These are phyloP conservation scores for Candida anglica DNA, from an alignment of 805 yeast species.

Conservation along the genomic window DNA sequence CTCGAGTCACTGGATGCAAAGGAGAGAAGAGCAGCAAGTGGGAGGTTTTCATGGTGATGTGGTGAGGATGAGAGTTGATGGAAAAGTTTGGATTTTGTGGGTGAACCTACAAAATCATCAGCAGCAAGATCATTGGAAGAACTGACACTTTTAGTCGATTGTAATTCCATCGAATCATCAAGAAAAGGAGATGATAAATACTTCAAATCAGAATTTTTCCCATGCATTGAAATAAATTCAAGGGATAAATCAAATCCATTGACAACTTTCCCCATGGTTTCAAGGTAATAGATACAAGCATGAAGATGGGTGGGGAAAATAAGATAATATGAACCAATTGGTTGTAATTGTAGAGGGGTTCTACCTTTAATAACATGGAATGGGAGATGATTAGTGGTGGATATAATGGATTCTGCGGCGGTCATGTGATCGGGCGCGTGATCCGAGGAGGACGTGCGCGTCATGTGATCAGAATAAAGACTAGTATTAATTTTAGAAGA, in stretches of 20 bases:
- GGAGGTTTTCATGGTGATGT: not conserved
- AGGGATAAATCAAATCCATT: conserved; percentile 48
- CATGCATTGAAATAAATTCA: conserved; percentile 36
- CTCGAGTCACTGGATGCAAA: conserved; percentile 8
- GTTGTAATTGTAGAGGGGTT: conserved; percentile 39
- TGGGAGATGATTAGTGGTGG: too few species aligned
- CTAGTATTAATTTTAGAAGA: too few species aligned
- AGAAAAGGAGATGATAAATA: conserved; percentile 28
- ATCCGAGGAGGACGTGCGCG: conserved; percentile 16
- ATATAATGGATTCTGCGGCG: too few species aligned
- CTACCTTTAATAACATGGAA: conserved; percentile 49
- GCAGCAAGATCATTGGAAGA: not conserved
- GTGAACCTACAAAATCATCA: too few species aligned
- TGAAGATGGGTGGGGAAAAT: conserved; percentile 43
- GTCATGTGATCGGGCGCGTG: too few species aligned
- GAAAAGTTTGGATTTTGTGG: not conserved
- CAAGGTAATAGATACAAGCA: conserved; percentile 51
- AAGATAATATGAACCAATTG: conserved; percentile 50
- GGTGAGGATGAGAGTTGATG: not conserved
- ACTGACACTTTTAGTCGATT: not conserved
- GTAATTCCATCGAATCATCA: conserved; percentile 5
- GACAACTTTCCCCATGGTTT: conserved; percentile 44
- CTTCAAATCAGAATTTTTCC: conserved; percentile 13
- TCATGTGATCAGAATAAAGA: too few species aligned
- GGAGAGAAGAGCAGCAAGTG: not conserved